Conservation (phyloP, 192 early-diverging fungal genomes). For the Linnemannia exigua region DNA sequence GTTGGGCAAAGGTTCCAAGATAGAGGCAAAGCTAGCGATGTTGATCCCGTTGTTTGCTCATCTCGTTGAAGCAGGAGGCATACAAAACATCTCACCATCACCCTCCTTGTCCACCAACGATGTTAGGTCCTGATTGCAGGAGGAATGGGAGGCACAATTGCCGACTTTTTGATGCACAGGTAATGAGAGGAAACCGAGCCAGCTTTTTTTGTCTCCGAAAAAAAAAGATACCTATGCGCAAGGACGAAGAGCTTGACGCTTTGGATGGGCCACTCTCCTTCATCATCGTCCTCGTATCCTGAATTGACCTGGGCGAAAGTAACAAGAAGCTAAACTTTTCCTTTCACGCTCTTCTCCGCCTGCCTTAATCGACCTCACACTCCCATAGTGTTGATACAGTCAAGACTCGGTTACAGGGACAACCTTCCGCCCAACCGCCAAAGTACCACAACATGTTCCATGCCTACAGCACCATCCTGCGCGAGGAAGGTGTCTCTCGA, state of each 20-base stretch:
- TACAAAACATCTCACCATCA: not conserved
- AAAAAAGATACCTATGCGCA: too few relatives aligned
- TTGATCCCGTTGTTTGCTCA: not conserved
- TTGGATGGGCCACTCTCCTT: too few relatives aligned
- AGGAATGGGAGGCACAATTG: slow-evolving; percentile 64
- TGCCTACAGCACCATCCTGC: slow-evolving; percentile 65
- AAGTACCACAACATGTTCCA: slow-evolving; percentile 73
- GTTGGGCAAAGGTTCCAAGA: not conserved
- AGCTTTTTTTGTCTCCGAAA: not conserved
- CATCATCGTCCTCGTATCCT: not conserved
- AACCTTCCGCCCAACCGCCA: slow-evolving; percentile 54
- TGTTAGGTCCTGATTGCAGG: slow-evolving; percentile 67
- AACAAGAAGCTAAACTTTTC: too few relatives aligned
- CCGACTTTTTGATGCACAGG: slow-evolving; percentile 66
- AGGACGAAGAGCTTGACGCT: too few relatives aligned
- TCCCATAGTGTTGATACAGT: slow-evolving; percentile 62
- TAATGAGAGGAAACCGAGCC: slow-evolving; percentile 13
- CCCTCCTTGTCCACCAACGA: not conserved
- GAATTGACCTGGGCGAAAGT: not conserved
- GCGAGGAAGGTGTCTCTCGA: slow-evolving; percentile 65
- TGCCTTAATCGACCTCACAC: too few relatives aligned
- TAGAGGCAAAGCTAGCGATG: not conserved
- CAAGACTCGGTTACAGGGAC: slow-evolving; percentile 71
- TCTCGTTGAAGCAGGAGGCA: not conserved
- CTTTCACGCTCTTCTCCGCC: not conserved